phyloP scores from a whole-genome alignment of 371 early-diverging fungal species.

The Chytridium lagenaria region DNA sequence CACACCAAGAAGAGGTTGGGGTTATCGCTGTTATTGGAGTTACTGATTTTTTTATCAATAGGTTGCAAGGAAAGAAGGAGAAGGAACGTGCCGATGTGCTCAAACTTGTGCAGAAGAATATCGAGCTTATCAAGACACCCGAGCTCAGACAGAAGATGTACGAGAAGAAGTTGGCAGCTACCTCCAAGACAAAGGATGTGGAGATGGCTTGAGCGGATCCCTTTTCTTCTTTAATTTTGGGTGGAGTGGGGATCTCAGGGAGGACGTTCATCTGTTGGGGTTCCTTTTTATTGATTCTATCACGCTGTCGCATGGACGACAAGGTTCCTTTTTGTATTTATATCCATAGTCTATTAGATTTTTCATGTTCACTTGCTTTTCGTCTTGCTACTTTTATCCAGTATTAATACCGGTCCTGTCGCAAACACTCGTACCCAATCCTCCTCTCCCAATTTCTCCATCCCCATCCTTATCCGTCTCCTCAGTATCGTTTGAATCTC shows the following conservation, averaged over 20 bases:
- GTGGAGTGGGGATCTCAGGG: neutral
- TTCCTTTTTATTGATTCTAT: neutral
- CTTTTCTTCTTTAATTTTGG: no score
- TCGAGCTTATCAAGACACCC: constrained; percentile 80
- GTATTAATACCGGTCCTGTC: neutral
- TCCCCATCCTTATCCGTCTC: constrained; percentile 73
- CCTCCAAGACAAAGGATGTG: constrained; percentile 35
- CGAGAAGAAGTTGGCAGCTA: constrained; percentile 41
- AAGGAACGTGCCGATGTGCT: constrained; percentile 74
- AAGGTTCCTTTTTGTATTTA: neutral
- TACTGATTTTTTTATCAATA: neutral
- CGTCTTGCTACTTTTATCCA: neutral
- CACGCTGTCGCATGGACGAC: neutral
- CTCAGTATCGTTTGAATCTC: constrained; percentile 76
- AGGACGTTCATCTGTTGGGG: neutral
- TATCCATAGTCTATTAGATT: neutral
- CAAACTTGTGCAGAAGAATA: constrained; percentile 79
- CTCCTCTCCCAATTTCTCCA: constrained; percentile 53
- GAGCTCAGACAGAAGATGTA: constrained; percentile 56
- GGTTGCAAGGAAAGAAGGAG: constrained; percentile 46
- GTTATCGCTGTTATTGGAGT: neutral
- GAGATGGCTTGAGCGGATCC: constrained; percentile 44
- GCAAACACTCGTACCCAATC: constrained; percentile 40
- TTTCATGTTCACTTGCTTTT: neutral
- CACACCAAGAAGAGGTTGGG: constrained; percentile 58